Percentiles rank a stretch among this genome's conserved stretches.
These are phyloP conservation scores for Trypanosoma mega DNA, from an alignment of 208 protist genomes.

Conservation along the genomic window DNA sequence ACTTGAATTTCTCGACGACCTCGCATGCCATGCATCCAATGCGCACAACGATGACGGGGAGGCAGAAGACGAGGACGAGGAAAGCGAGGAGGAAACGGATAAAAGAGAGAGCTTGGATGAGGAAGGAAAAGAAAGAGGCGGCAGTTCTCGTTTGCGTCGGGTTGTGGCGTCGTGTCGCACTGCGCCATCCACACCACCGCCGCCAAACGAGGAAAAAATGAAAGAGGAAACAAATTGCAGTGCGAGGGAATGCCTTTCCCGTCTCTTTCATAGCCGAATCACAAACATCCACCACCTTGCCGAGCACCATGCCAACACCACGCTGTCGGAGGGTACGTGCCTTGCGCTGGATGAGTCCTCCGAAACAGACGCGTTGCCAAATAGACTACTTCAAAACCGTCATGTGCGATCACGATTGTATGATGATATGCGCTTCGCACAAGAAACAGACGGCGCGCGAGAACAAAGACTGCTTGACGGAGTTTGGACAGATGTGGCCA, in stretches of 20 bases:
- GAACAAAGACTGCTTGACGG: slow-evolving; percentile 42
- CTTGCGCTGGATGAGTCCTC: neutral
- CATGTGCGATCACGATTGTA: slow-evolving; percentile 35
- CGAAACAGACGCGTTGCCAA: neutral
- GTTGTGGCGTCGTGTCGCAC: too few species aligned
- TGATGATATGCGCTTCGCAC: slow-evolving; percentile 50
- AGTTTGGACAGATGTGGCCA: slow-evolving; percentile 61
- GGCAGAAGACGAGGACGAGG: slow-evolving; percentile 4
- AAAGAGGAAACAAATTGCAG: too few species aligned
- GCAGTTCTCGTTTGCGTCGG: too few species aligned
- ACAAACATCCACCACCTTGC: too few species aligned
- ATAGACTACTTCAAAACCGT: neutral
- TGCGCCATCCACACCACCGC: too few species aligned
- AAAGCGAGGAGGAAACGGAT: slow-evolving; percentile 13
- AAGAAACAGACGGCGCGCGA: slow-evolving; percentile 34
- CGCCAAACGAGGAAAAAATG: too few species aligned
- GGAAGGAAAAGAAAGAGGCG: too few species aligned
- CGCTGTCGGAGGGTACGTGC: neutral
- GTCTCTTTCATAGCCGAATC: too few species aligned
- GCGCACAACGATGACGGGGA: slow-evolving; percentile 4
- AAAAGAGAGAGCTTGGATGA: neutral
- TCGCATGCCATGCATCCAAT: neutral
- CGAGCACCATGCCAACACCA: neutral
- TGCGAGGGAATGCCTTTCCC: too few species aligned
- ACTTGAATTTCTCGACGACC: slow-evolving; percentile 53